A percentile compares a stretch with the other conserved stretches of the same genome.
phyloP scores from a whole-genome alignment of 1,284 basidiomycete species.

The Ganoderma lingzhi region DNA sequence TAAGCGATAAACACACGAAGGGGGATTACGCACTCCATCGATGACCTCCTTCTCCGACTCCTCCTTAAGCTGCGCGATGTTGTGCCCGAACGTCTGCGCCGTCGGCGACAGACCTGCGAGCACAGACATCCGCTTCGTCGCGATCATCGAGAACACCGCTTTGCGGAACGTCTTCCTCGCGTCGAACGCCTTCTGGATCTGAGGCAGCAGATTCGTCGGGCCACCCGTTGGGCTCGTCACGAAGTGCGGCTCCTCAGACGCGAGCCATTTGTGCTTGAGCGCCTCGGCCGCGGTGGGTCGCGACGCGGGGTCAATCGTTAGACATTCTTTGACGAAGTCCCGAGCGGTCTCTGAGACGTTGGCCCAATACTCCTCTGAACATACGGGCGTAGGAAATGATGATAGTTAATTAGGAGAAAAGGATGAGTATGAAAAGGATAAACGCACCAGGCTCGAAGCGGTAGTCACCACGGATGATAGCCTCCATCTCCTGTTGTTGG shows the following conservation, averaged over 20 bases:
- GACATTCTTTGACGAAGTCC: conserved; percentile 82
- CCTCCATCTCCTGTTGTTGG: conserved; percentile 91
- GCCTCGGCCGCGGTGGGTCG: conserved; percentile 82
- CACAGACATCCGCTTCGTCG: conserved; percentile 80
- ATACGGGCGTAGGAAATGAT: neutral
- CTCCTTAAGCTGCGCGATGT: conserved; percentile 78
- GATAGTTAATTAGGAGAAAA: too few species aligned
- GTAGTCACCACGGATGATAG: conserved; percentile 92
- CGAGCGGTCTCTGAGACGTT: conserved; percentile 85
- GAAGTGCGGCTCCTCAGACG: conserved; percentile 71
- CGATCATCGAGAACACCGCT: conserved; percentile 86
- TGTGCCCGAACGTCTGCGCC: conserved; percentile 63
- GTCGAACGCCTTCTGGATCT: conserved; percentile 89
- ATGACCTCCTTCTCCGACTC: conserved; percentile 87
- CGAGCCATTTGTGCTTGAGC: conserved; percentile 84
- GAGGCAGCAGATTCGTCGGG: conserved; percentile 86
- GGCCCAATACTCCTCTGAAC: conserved; percentile 80
- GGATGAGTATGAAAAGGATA: conserved; percentile 6
- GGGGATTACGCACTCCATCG: conserved; percentile 57
- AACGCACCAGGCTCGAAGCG: conserved; percentile 81
- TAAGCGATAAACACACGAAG: too few species aligned
- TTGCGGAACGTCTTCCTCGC: conserved; percentile 90
- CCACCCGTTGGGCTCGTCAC: conserved; percentile 67
- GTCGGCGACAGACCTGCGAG: conserved; percentile 55
- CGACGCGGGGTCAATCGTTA: conserved; percentile 82